Percentiles rank a stretch among this genome's conserved stretches.
Evolutionary conservation across 306 rosid species (phyloP).

Genomic region (Erythrophleum fordii): DNA sequence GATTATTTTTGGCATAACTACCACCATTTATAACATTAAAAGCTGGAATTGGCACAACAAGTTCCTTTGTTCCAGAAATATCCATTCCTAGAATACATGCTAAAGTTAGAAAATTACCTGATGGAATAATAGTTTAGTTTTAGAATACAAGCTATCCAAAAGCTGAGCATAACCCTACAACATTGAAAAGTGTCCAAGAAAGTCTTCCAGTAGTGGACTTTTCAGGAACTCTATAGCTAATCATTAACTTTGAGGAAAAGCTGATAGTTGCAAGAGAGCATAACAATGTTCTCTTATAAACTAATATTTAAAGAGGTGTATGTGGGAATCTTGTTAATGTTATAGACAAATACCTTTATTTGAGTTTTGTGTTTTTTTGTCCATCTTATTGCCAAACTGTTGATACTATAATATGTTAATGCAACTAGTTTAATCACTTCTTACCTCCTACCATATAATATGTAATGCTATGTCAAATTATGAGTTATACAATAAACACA

Average conservation of each 20-base stretch:
- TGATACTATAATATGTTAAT: no score
- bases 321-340: slow-evolving; percentile 79
- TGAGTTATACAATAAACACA: no score
- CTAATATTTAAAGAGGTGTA: slow-evolving; percentile 60
- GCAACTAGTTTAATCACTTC: no score
- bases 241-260: slow-evolving; percentile 74
- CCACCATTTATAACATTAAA: slow-evolving; percentile 97
- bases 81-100: slow-evolving; percentile 38
- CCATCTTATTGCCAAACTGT: no score
- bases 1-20: slow-evolving; percentile 94
- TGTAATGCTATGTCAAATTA: no score
- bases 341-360: no score
- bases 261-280: slow-evolving; percentile 61
- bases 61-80: slow-evolving; percentile 86
- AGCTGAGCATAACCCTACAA: slow-evolving; percentile 39
- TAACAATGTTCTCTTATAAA: slow-evolving; percentile 69
- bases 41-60: slow-evolving; percentile 98
- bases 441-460: no score
- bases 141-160: slow-evolving; percentile 9
- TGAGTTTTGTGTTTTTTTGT: no score
- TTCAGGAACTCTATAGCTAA: slow-evolving; percentile 61
- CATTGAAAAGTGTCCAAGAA: slow-evolving; percentile 60
- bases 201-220: slow-evolving; percentile 64
- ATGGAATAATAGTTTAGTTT: slow-evolving; percentile 1
- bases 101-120: not conserved